Conservation (phyloP, 495 filamentous ascomycete species). For the Saxophila tyrrhenica region DNA sequence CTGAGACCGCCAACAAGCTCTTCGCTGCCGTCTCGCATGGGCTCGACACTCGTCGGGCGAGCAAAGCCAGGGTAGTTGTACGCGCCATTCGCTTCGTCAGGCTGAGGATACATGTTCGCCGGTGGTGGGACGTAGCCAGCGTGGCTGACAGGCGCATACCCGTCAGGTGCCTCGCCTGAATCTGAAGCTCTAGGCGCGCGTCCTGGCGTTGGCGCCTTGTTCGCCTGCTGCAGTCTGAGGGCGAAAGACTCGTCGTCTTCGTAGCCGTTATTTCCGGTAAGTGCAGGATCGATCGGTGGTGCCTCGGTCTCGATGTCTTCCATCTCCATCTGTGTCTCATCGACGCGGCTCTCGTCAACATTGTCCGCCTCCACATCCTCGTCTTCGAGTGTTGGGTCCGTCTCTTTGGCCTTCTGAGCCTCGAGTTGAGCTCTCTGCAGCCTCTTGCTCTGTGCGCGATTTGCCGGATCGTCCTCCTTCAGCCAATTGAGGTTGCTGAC, state of each 20-base stretch:
- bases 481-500: conserved; percentile 74
- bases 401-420: conserved; percentile 38
- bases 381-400: conserved; percentile 32
- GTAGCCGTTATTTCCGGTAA: conserved; percentile 21
- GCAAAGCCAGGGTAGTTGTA: conserved; percentile 17
- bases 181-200: conserved; percentile 14
- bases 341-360: conserved; percentile 16
- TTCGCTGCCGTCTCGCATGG: conserved; percentile 3
- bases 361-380: conserved; percentile 29
- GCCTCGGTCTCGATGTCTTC: conserved; percentile 25
- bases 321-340: conserved; percentile 20
- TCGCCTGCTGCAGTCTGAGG: conserved; percentile 14
- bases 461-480: conserved; percentile 41
- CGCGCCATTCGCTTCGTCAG: conserved; percentile 8
- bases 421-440: conserved; percentile 39
- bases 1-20: conserved; percentile 13
- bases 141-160: conserved; percentile 7
- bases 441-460: conserved; percentile 33
- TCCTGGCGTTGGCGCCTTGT: conserved; percentile 6
- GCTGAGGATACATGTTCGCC: conserved; percentile 25
- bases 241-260: conserved; percentile 15
- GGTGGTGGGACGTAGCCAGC: conserved; percentile 23
- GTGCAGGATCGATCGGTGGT: conserved; percentile 40
- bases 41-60: conserved; percentile 9
- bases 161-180: conserved; percentile 1